Conservation (phyloP, 106 monocot genomes). For the Gastrodia elata region DNA sequence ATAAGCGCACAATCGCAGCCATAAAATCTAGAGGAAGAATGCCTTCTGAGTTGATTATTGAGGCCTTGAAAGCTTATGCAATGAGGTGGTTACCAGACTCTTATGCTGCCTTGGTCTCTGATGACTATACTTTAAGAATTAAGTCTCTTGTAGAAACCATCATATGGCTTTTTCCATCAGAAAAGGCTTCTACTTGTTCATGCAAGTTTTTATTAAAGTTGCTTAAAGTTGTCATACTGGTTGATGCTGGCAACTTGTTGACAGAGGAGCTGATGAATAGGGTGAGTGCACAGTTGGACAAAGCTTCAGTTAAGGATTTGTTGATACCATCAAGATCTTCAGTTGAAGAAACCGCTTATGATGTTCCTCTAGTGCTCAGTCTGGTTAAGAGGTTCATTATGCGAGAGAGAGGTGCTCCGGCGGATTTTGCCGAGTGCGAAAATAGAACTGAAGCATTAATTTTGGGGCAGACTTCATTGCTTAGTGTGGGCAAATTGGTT, state of each 20-base stretch:
- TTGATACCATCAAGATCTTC: conserved; percentile 36
- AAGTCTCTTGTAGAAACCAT: conserved; percentile 57
- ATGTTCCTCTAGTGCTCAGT: conserved; percentile 51
- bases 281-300: conserved; percentile 50
- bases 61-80: conserved; percentile 60
- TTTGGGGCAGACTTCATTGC: conserved; percentile 28
- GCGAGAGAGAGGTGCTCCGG: conserved; percentile 9
- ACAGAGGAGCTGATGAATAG: conserved; percentile 58
- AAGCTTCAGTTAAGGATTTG: conserved; percentile 73
- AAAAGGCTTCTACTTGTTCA: conserved; percentile 49
- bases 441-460: conserved; percentile 10
- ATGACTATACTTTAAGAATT: conserved; percentile 39
- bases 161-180: conserved; percentile 50
- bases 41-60: conserved; percentile 50
- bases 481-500: conserved; percentile 47
- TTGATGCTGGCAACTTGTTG: conserved; percentile 43
- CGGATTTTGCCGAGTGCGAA: conserved; percentile 12
- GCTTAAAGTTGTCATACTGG: conserved; percentile 57
- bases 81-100: conserved; percentile 74
- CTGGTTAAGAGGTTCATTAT: conserved; percentile 46
- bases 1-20: conserved; percentile 63
- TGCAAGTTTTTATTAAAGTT: conserved; percentile 74
- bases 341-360: conserved; percentile 22
- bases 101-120: conserved; percentile 40
- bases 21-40: conserved; percentile 65